A percentile compares a stretch with the other conserved stretches of the same genome.
Conservation (phyloP, 148 eudicot genomes). For the Selenicereus undatus region DNA sequence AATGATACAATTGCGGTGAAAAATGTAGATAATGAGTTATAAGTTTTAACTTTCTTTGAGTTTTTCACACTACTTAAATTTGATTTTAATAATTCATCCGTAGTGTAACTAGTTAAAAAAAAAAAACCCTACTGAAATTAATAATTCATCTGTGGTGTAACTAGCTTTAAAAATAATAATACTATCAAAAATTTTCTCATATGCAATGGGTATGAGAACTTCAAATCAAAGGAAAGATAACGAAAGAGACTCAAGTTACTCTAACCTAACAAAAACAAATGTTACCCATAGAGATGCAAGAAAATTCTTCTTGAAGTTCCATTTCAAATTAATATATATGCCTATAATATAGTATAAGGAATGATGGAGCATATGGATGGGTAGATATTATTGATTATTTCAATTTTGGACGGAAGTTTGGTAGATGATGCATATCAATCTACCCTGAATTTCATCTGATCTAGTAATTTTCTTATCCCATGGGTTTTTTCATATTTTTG, state of each 20-base stretch:
- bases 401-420: slow-evolving; percentile 9
- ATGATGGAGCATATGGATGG: neutral
- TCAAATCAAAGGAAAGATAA: neutral
- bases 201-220: neutral
- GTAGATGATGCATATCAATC: slow-evolving; percentile 10
- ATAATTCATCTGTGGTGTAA: too few species aligned
- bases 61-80: too few species aligned
- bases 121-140: too few species aligned
- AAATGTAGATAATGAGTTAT: too few species aligned
- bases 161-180: too few species aligned
- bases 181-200: neutral
- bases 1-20: too few species aligned
- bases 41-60: too few species aligned
- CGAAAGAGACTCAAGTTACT: too few species aligned
- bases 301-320: neutral
- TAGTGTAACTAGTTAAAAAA: too few species aligned
- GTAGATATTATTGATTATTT: neutral
- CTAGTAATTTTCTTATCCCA: neutral
- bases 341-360: neutral
- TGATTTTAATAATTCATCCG: too few species aligned
- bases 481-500: neutral
- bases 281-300: neutral
- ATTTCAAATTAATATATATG: neutral
- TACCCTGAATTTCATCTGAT: neutral
- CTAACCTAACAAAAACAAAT: neutral